Evolutionary conservation across 371 early-diverging fungal species (phyloP).

Genomic region (Circinella minor): DNA sequence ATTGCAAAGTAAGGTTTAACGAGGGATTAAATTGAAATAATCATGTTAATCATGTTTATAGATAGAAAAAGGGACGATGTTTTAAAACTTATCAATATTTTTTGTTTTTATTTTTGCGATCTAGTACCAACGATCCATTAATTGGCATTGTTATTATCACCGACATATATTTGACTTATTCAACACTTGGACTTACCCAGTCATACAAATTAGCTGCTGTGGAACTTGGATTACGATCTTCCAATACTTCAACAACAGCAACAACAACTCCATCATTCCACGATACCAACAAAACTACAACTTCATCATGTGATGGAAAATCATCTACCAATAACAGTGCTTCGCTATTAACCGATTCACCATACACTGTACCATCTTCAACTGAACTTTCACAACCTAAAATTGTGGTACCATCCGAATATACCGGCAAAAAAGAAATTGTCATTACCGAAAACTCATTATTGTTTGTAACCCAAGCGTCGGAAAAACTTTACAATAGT

Average conservation of each 20-base stretch:
- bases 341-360: not conserved
- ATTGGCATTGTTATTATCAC: slow-evolving; percentile 35
- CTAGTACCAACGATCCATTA: slow-evolving; percentile 31
- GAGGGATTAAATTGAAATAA: not conserved
- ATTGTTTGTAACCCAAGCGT: slow-evolving; percentile 33
- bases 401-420: slow-evolving; percentile 35
- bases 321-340: not conserved
- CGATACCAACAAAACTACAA: too few species aligned
- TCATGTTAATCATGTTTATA: too few species aligned
- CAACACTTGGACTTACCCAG: slow-evolving; percentile 29
- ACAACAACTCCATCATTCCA: too few species aligned
- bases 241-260: too few species aligned
- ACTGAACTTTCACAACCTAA: slow-evolving; percentile 20
- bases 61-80: not conserved
- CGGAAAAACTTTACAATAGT: slow-evolving; percentile 34
- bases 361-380: not conserved
- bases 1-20: not conserved
- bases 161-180: slow-evolving; percentile 49
- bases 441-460: slow-evolving; percentile 48
- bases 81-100: not conserved
- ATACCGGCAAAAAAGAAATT: slow-evolving; percentile 41
- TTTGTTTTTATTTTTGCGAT: not conserved
- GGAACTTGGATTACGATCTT: slow-evolving; percentile 31
- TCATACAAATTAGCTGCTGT: slow-evolving; percentile 30
- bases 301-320: too few species aligned